Conservation (phyloP, 257 asterid genomes). For the Ballota nigra region DNA sequence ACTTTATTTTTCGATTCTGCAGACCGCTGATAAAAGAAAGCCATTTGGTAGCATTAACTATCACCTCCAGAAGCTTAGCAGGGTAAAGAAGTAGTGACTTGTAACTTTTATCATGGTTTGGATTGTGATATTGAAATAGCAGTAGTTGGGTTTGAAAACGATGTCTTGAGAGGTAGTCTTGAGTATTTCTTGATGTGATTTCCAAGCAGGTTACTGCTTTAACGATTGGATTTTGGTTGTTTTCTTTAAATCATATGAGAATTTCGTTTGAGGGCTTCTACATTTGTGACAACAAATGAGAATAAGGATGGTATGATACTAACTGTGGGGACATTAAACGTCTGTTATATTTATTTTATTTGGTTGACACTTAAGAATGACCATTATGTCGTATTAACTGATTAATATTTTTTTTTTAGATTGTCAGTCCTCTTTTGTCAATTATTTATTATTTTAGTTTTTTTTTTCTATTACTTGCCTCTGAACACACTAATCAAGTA, state of each 20-base stretch:
- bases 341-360: not conserved
- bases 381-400: no score
- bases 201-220: constrained; percentile 9
- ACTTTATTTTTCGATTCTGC: constrained; percentile 22
- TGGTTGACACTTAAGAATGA: not conserved
- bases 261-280: not conserved
- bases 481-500: not conserved
- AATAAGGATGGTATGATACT: not conserved
- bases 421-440: not conserved
- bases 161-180: constrained; percentile 12
- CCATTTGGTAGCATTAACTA: constrained; percentile 84
- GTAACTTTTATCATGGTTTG: not conserved
- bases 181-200: not conserved
- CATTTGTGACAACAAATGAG: not conserved
- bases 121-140: constrained; percentile 3
- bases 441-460: not conserved
- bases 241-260: not conserved
- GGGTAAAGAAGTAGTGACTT: constrained; percentile 51
- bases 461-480: no score
- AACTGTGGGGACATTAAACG: not conserved
- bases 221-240: constrained; percentile 12
- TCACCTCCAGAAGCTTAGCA: constrained; percentile 90
- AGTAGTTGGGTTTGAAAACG: not conserved
- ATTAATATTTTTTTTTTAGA: no score
- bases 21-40: constrained; percentile 63